These are phyloP conservation scores for Pterocarpus santalinus DNA, from an alignment of 306 rosid species.

Conservation along the genomic window DNA sequence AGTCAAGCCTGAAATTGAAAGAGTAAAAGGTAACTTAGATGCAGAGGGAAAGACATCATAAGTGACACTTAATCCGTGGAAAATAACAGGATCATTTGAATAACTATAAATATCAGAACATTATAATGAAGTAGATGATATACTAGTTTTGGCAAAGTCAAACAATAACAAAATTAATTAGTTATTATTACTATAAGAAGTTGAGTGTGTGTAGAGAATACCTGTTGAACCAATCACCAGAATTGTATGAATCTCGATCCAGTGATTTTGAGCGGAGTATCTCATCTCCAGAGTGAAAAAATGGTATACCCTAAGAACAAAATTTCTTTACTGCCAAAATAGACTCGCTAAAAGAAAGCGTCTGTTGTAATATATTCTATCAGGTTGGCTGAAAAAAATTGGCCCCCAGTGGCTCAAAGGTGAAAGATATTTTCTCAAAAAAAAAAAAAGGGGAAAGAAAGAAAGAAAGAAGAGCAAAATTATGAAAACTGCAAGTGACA, in stretches of 20 bases:
- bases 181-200: slow-evolving; percentile 21
- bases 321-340: slow-evolving; percentile 42
- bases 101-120: slow-evolving; percentile 4
- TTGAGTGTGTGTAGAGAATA: slow-evolving; percentile 41
- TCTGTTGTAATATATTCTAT: background rate
- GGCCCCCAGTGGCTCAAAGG: background rate
- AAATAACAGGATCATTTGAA: slow-evolving; percentile 17
- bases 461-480: background rate
- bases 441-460: too few species aligned
- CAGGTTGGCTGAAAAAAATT: background rate
- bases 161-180: slow-evolving; percentile 17
- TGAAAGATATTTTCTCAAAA: background rate
- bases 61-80: slow-evolving; percentile 30
- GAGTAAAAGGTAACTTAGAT: slow-evolving; percentile 34
- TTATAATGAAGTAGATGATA: slow-evolving; percentile 33
- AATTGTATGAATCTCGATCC: slow-evolving; percentile 97
- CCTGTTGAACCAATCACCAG: slow-evolving; percentile 99
- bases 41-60: slow-evolving; percentile 35
- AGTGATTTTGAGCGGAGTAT: slow-evolving; percentile 92
- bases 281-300: slow-evolving; percentile 92
- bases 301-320: slow-evolving; percentile 80
- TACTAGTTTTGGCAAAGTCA: slow-evolving; percentile 29
- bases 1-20: slow-evolving; percentile 76
- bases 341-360: slow-evolving; percentile 14
- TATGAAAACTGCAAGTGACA: background rate